These are phyloP conservation scores for Leishmania arabica DNA, from an alignment of 208 protist species.

Conservation along the genomic window DNA sequence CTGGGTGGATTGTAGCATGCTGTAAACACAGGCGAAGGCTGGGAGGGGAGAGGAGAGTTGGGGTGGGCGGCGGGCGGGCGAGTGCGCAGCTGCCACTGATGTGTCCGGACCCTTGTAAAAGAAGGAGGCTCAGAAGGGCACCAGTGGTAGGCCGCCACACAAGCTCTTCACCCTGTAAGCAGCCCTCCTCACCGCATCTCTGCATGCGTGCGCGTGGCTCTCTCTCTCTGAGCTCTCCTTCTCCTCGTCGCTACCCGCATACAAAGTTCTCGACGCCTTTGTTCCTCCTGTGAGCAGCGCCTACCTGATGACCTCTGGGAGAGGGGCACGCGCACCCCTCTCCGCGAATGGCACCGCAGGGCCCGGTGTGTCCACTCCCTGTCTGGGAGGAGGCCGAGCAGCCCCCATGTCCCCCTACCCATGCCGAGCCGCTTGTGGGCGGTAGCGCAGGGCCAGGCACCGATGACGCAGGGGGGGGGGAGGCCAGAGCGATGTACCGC, in stretches of 20 bases:
- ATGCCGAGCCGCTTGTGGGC: too few relatives aligned
- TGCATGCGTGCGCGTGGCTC: not conserved
- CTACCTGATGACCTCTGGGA: too few relatives aligned
- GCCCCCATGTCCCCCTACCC: too few relatives aligned
- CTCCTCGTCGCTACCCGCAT: not conserved
- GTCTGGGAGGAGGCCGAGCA: too few relatives aligned
- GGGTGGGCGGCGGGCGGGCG: not conserved
- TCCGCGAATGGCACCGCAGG: too few relatives aligned
- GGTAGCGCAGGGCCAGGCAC: too few relatives aligned
- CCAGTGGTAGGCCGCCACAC: not conserved
- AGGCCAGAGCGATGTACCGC: not conserved
- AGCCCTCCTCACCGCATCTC: not conserved
- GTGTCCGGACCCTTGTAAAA: not conserved
- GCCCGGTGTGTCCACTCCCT: too few relatives aligned
- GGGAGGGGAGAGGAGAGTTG: not conserved
- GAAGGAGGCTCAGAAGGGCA: not conserved
- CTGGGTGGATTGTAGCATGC: not conserved
- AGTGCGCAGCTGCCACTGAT: not conserved
- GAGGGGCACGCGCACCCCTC: too few relatives aligned
- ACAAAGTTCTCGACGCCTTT: not conserved
- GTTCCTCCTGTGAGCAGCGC: not conserved
- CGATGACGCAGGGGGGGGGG: too few relatives aligned
- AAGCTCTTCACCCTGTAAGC: constrained; percentile 4
- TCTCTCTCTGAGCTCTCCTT: not conserved
- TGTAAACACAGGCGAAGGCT: not conserved